Conservation (phyloP, 2,329 filamentous ascomycete genomes). For the Nakataea oryzae region DNA sequence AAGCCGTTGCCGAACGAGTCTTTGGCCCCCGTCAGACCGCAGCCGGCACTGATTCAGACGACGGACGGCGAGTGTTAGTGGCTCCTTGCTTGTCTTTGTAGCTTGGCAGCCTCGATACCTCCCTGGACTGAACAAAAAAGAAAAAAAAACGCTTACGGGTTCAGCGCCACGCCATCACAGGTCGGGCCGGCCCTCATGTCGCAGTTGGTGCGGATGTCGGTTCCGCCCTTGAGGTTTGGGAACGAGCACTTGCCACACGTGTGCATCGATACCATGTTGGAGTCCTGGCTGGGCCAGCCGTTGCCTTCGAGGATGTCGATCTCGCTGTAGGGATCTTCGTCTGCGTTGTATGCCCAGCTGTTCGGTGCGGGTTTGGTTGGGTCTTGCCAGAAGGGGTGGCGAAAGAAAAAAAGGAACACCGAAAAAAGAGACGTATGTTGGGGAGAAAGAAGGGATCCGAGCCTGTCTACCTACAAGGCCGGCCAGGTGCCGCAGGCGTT, state of each 20-base stretch:
- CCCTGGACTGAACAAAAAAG: no score
- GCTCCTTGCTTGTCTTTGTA: no score
- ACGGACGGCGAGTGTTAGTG: neutral
- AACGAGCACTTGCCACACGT: slow-evolving; percentile 33
- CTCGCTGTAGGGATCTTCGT: slow-evolving; percentile 38
- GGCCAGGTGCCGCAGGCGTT: slow-evolving; percentile 39
- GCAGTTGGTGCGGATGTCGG: slow-evolving; percentile 9
- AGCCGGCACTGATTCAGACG: slow-evolving; percentile 10
- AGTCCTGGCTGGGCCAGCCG: slow-evolving; percentile 22
- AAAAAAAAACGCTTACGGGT: neutral
- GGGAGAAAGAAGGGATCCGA: neutral
- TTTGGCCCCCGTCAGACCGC: slow-evolving; percentile 10
- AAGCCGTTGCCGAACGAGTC: slow-evolving; percentile 33
- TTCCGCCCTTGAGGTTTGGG: slow-evolving; percentile 9
- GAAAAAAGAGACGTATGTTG: neutral
- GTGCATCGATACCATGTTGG: slow-evolving; percentile 37
- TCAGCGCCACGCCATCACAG: slow-evolving; percentile 4
- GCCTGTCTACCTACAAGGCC: slow-evolving; percentile 24
- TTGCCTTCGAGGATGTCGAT: slow-evolving; percentile 46
- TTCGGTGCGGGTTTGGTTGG: neutral
- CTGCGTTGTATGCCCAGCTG: slow-evolving; percentile 16
- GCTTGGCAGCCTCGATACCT: no score
- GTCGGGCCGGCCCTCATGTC: slow-evolving; percentile 9
- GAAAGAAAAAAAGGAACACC: neutral
- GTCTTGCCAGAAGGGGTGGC: no score